phyloP scores from a whole-genome alignment of 2,329 filamentous ascomycete species.

The Fusarium nurragi region DNA sequence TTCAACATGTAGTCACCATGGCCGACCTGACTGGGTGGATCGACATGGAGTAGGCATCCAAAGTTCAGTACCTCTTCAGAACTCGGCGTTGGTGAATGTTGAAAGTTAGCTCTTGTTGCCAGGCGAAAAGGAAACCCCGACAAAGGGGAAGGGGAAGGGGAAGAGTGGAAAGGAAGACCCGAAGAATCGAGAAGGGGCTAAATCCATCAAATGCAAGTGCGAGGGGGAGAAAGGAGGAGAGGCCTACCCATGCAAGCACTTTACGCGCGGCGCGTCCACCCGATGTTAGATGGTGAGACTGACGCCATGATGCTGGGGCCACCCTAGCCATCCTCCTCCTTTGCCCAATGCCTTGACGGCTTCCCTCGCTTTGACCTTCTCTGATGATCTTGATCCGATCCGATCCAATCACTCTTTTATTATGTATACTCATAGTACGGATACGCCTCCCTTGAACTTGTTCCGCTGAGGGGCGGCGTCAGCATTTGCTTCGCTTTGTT shows the following conservation, averaged over 20 bases:
- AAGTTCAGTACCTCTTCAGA: slow-evolving; percentile 12
- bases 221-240: neutral
- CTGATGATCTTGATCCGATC: neutral
- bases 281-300: slow-evolving; percentile 30
- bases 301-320: slow-evolving; percentile 35
- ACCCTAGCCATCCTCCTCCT: slow-evolving; percentile 3
- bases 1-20: neutral
- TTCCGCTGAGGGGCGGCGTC: slow-evolving; percentile 16
- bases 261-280: slow-evolving; percentile 33
- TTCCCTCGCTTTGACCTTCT: neutral
- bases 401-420: slow-evolving; percentile 5
- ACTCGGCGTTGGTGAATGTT: neutral
- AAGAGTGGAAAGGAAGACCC: neutral
- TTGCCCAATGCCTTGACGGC: too few relatives aligned
- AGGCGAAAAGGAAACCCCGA: neutral
- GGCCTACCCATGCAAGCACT: slow-evolving; percentile 35
- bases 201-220: neutral
- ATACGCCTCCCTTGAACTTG: slow-evolving; percentile 9
- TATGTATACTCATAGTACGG: neutral
- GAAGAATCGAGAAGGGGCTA: neutral
- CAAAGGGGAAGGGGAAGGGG: neutral
- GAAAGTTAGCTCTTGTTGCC: neutral
- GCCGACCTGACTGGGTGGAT: neutral
- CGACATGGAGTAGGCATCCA: neutral
- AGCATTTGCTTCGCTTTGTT: slow-evolving; percentile 25